A percentile compares a stretch with the other conserved stretches of the same genome.
Conservation (phyloP, 345 rosid species). For the Brassica cretica region DNA sequence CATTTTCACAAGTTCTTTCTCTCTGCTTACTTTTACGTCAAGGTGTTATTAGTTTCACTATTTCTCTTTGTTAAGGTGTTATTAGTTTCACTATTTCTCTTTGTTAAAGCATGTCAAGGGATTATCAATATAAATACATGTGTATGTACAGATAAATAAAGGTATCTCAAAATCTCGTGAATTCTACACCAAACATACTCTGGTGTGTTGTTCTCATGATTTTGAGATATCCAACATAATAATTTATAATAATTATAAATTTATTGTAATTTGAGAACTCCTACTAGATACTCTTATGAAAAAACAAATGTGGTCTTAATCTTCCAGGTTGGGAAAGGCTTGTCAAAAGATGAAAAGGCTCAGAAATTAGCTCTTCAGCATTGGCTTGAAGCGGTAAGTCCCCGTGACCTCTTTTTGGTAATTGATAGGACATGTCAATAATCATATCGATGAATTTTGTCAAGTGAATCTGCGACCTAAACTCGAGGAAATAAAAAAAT, state of each 20-base stretch:
- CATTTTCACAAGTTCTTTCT: slow-evolving; percentile 4
- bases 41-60: background rate
- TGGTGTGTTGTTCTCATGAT: too few species aligned
- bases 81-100: too few species aligned
- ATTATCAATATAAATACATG: too few species aligned
- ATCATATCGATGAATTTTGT: background rate
- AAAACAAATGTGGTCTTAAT: slow-evolving; percentile 9
- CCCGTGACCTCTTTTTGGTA: background rate
- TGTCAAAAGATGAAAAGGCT: slow-evolving; percentile 71
- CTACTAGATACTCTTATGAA: background rate
- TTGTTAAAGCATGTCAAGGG: too few species aligned
- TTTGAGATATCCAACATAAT: too few species aligned
- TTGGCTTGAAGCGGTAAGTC: slow-evolving; percentile 86
- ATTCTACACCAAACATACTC: too few species aligned
- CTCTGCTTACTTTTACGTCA: background rate
- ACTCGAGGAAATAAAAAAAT: too few species aligned
- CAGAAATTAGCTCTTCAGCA: slow-evolving; percentile 72
- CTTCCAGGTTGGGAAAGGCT: slow-evolving; percentile 67
- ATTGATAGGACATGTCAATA: slow-evolving; percentile 3
- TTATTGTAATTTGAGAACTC: too few species aligned
- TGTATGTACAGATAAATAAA: too few species aligned
- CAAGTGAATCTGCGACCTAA: too few species aligned
- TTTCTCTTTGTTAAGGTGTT: slow-evolving; percentile 3
- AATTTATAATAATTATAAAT: too few species aligned
- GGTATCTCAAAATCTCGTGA: too few species aligned